Base-by-base conservation (phyloP, 1,284 basidiomycete genomes). In the Volvariella surrecta region DNA sequence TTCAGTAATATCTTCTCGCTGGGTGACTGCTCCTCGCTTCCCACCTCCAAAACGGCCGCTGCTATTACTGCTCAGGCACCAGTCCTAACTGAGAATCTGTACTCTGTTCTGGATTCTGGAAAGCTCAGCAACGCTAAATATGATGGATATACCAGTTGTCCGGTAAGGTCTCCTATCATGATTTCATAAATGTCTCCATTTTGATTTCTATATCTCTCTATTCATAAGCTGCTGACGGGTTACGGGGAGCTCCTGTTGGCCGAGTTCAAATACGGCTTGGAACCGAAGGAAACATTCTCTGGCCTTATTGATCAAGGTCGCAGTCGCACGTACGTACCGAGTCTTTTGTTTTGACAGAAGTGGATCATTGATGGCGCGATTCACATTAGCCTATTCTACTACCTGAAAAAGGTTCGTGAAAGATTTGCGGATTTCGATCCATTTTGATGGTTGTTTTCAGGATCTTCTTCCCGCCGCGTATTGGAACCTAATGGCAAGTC, bases 11-110 rank as follows among this genome's bases (percentile, higher is more conserved):
- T 98, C 24, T 98, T 94, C 63, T 76, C 88, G 6, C 59, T 96
- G 16, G 95, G 95, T 19, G 95, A 99, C 59, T 89, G 87, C 50
- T 89, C 89, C 19, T 89, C 82, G 42, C 66, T 96, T 35, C 93
- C 94, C 4, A 98, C 92, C 10, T 92, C 89, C 62, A 99, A 96
- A 74, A 99, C 95, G 1, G 90, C 89, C 0, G 94, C 95, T 2
- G 95, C 94, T 1, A 88, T 97, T 56, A 92, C 89, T 1, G 79
- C 79, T 0, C 90, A 99, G 61, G 82, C 89, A 0, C 95, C 95
- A n/a, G 84, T 99, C 1, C 71, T 98, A 40, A 80, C 86, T 1
- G 88, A 95, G 63, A 99, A 98, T 66, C 62, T 97, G 41, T 82
- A 80, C 60, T 76, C 78, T 22, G 66, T 88, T 35, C 67, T 91